A percentile compares a stretch with the other conserved stretches of the same genome.
Conservation (phyloP, 768 basidiomycete genomes). For the Mycena rosella region DNA sequence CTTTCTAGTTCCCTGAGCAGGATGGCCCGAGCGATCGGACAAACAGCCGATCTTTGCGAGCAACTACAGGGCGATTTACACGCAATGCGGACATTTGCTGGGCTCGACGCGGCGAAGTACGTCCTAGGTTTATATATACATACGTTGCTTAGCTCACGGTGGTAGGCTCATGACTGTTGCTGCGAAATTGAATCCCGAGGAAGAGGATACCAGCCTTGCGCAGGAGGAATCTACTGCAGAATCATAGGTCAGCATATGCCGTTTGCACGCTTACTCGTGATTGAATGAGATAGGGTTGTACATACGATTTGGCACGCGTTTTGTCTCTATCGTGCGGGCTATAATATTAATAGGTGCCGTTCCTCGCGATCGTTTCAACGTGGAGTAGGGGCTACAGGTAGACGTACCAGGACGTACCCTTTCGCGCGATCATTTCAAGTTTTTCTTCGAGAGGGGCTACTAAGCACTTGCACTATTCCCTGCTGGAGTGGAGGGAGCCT, state of each 20-base stretch:
- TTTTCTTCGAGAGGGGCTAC: too few species aligned
- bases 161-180: slow-evolving; percentile 66
- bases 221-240: neutral
- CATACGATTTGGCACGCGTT: too few species aligned
- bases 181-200: slow-evolving; percentile 54
- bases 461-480: too few species aligned
- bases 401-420: too few species aligned
- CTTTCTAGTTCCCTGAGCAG: slow-evolving; percentile 76
- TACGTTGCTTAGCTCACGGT: neutral
- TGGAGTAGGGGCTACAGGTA: too few species aligned
- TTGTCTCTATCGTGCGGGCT: too few species aligned
- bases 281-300: neutral
- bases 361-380: too few species aligned
- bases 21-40: slow-evolving; percentile 75
- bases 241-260: neutral
- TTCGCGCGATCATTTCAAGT: too few species aligned
- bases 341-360: too few species aligned
- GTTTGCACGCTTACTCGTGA: neutral
- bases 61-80: slow-evolving; percentile 81
- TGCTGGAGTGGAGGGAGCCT: too few species aligned
- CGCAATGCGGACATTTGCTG: slow-evolving; percentile 84
- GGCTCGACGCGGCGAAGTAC: slow-evolving; percentile 86
- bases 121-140: slow-evolving; percentile 39
- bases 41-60: slow-evolving; percentile 84
- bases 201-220: slow-evolving; percentile 10